Evolutionary conservation across 2,329 filamentous ascomycete species (phyloP), one percentile per base, ranked within the genome.

Genomic region (Capronia americana): DNA sequence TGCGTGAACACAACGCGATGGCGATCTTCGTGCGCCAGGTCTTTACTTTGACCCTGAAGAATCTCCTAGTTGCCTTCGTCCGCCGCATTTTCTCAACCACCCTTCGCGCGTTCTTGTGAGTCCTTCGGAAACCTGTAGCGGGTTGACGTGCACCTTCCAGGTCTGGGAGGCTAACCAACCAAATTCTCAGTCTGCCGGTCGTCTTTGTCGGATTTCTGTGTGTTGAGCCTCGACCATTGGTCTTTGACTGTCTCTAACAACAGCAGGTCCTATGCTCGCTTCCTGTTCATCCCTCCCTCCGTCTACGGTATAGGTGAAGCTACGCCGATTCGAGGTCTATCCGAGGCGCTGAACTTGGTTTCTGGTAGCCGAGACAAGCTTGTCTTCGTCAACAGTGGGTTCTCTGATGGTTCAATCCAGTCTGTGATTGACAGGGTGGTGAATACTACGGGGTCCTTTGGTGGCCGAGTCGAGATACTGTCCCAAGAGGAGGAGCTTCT

Each of bases 201-300:
- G 80, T 86, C 48, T 85, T 86, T 73, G 77, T 80, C n/a, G 78
- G 76, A 56, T 82, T 83, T 73, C 70, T 81, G 73, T 78, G 61
- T 44, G 74, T 71, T 20, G 8, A 48, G 44, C 20, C 28, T 34
- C 11, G 3, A 14, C 14, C 55, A 54, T 23, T n/a, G 17, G 17
- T 56, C 20, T 34, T 23, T 28, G 3, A 46, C n/a, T 48, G 59
- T 53, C 54, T 67, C 63, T 67, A 80, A 82, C 77, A 81, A 81
- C 74, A 79, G 79, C 71, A 85, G 85, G 55, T 81, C 81, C 61
- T 94, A 90, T 76, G 90, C 92, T 17, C 89, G 91, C 72, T 93
- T 93, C 76, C 86, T 97, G 69, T 94, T 96, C 73, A 86, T 93
- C 3, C 90, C 92, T 0, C 90, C 91, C 1, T 90, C 90, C 0